Evolutionary conservation across 2,329 filamentous ascomycete genomes (phyloP).

Genomic region (Xylariaceae sp.): DNA sequence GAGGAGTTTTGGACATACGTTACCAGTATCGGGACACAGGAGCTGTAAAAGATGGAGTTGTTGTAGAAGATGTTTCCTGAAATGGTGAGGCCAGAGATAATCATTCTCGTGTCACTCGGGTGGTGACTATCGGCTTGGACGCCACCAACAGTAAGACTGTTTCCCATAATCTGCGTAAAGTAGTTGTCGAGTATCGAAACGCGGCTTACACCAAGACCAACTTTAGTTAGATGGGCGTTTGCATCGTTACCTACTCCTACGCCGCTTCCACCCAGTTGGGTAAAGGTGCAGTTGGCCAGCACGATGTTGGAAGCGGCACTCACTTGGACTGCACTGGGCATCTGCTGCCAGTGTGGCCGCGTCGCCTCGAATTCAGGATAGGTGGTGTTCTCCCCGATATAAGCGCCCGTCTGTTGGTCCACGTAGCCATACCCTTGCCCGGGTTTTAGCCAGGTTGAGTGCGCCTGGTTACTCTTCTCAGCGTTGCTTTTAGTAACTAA

Average conservation of each 20-base stretch:
- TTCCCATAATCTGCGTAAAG: slow-evolving; percentile 1
- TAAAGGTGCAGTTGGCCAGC: background rate
- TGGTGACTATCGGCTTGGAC: background rate
- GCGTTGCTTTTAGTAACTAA: background rate
- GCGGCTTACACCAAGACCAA: background rate
- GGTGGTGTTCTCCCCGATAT: background rate
- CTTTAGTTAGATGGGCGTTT: background rate
- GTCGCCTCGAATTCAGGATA: background rate
- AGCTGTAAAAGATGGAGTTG: background rate
- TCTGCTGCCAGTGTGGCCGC: background rate
- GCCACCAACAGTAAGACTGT: background rate
- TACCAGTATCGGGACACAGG: background rate
- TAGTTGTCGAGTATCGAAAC: background rate
- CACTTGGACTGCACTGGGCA: background rate
- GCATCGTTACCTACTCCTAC: background rate
- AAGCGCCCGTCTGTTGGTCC: background rate
- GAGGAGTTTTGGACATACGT: background rate
- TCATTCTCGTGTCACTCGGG: background rate
- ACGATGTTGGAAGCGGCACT: background rate
- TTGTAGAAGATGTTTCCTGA: background rate
- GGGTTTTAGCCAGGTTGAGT: background rate
- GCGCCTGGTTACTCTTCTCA: background rate
- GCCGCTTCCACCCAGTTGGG: background rate
- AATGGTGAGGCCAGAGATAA: background rate
- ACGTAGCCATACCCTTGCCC: background rate